Evolutionary conservation across 768 basidiomycete genomes (phyloP), one percentile per base, ranked within the genome.

Genomic region (Serendipita sp.): DNA sequence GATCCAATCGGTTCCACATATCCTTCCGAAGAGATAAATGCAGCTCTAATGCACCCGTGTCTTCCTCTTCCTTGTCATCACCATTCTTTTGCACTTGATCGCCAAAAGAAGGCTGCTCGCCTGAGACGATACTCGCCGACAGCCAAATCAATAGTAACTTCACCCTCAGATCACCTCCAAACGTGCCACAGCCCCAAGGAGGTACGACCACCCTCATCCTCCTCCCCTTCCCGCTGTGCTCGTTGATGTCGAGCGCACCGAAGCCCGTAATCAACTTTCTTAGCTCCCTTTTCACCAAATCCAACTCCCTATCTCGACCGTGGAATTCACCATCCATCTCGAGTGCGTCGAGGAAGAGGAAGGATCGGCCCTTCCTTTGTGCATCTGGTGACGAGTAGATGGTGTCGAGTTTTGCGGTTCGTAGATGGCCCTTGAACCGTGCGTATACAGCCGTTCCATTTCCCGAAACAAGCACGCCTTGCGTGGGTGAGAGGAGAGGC

Each of bases 101-200:
- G n/a, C n/a, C n/a, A n/a, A n/a, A n/a, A n/a, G n/a, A n/a, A n/a
- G n/a, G n/a, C n/a, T n/a, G n/a, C n/a, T n/a, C n/a, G n/a, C n/a
- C n/a, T n/a, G n/a, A n/a, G n/a, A 48, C 45, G 20, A 48, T 48
- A 31, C 24, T 58, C 22, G 53, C 53, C 5, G 53, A 11, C 9
- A 58, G 17, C 53, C 53, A 58, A 58, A 58, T 58, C 16, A 58
- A 24, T 3, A 58, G 53, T 31, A 58, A 28, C 31, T 58, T 58
- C 7, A 58, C 30, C 31, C 9, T 58, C 17, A 58, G 28, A 31
- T 58, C 53, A 14, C 30, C 53, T 24, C 53, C 53, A 28, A 58
- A 58, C 11, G 53, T 58, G 1, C 53, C 53, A 31, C 53, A 58
- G 4, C 53, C 53, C 53, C 53, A 58, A 3, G 53, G 53, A 14